These are phyloP conservation scores for Blastobotrys proliferans DNA, from an alignment of 1,139 yeast species.

Conservation along the genomic window DNA sequence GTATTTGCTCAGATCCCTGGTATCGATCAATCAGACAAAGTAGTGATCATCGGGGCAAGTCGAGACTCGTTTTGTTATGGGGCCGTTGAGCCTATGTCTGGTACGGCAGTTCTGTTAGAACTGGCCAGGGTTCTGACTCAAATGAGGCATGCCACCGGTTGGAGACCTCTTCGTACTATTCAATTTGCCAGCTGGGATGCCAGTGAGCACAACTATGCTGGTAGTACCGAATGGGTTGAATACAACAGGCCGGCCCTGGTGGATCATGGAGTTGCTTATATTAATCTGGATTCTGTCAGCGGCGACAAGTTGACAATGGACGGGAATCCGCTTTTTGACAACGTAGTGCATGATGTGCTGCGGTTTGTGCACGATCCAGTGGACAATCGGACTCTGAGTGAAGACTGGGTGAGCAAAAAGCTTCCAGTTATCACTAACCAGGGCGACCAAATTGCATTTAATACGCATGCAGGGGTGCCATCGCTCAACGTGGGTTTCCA, in stretches of 20 bases:
- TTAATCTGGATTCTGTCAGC: slow-evolving; percentile 71
- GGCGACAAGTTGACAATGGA: slow-evolving; percentile 57
- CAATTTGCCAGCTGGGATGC: slow-evolving; percentile 88
- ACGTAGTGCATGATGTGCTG: slow-evolving; percentile 43
- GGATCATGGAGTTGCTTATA: slow-evolving; percentile 63
- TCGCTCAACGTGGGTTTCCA: slow-evolving; percentile 54
- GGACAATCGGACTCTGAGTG: slow-evolving; percentile 21
- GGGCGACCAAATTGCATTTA: slow-evolving; percentile 69
- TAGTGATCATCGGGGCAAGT: slow-evolving; percentile 77
- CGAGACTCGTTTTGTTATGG: slow-evolving; percentile 80
- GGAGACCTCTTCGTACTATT: slow-evolving; percentile 82
- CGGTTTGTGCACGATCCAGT: slow-evolving; percentile 39
- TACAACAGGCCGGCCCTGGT: slow-evolving; percentile 49
- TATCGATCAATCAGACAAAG: slow-evolving; percentile 70
- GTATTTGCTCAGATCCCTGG: slow-evolving; percentile 77
- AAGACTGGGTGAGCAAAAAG: slow-evolving; percentile 21
- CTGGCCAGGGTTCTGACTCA: slow-evolving; percentile 67
- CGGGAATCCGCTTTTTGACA: slow-evolving; percentile 63
- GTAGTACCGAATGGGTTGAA: slow-evolving; percentile 78
- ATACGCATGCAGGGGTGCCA: slow-evolving; percentile 64
- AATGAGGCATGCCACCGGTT: slow-evolving; percentile 58
- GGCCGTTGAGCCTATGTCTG: slow-evolving; percentile 67
- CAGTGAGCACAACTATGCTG: slow-evolving; percentile 75
- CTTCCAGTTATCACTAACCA: slow-evolving; percentile 16
- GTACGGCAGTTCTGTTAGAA: slow-evolving; percentile 70